A percentile compares a stretch with the other conserved stretches of the same genome.
phyloP scores from a whole-genome alignment of 768 basidiomycete genomes.

The Russula dissimulans region DNA sequence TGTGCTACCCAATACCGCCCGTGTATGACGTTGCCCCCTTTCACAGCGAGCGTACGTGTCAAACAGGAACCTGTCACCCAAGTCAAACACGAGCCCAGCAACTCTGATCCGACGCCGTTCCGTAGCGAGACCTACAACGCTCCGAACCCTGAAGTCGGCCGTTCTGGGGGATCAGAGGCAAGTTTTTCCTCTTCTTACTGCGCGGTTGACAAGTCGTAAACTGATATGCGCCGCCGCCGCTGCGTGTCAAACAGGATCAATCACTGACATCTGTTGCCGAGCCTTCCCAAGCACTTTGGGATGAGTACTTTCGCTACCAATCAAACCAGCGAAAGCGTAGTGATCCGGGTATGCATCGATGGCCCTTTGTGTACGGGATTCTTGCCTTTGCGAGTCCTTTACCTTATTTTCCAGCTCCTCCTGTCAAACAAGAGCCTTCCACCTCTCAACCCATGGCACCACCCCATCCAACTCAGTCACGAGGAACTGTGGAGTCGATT shows the following conservation, averaged over 20 bases:
- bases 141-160: too few relatives aligned
- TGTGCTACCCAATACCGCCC: background rate
- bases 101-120: background rate
- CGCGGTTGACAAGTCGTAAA: background rate
- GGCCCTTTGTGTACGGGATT: background rate
- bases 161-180: background rate
- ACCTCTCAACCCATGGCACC: background rate
- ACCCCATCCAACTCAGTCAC: background rate
- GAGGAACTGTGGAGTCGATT: background rate
- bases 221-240: background rate
- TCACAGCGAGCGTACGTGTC: slow-evolving; percentile 2
- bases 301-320: slow-evolving; percentile 6
- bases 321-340: background rate
- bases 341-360: background rate
- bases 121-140: background rate
- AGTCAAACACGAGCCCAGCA: background rate
- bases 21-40: background rate
- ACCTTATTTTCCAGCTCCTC: background rate
- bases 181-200: background rate
- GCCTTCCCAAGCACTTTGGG: background rate
- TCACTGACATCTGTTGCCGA: background rate
- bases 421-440: background rate
- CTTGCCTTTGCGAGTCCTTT: background rate
- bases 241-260: slow-evolving; percentile 1
- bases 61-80: slow-evolving; percentile 1